A percentile compares a stretch with the other conserved stretches of the same genome.
Evolutionary conservation across 2,329 filamentous ascomycete species (phyloP).

Genomic region (Camillea tinctor): DNA sequence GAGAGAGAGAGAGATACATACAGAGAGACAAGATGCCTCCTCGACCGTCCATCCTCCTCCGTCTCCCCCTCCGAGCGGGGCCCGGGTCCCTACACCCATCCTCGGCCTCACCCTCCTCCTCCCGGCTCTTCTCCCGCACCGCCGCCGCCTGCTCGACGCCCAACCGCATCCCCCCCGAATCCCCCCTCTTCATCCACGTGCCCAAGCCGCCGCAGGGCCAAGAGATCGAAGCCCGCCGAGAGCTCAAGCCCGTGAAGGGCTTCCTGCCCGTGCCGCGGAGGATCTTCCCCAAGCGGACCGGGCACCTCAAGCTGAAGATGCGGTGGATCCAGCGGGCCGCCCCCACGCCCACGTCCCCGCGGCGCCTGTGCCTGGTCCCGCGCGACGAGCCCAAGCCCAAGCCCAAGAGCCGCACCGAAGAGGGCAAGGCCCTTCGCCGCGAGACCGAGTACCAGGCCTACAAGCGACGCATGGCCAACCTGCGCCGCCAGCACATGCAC

Average conservation of each 20-base stretch:
- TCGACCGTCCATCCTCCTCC: conserved; percentile 13
- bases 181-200: conserved; percentile 81
- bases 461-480: conserved; percentile 71
- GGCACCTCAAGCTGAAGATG: conserved; percentile 58
- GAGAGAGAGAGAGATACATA: too few species aligned
- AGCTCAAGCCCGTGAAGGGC: conserved; percentile 63
- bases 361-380: too few species aligned
- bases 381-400: conserved; percentile 23
- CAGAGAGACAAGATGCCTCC: conserved; percentile 17
- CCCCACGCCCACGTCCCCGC: conserved; percentile 46
- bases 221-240: conserved; percentile 32
- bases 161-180: conserved; percentile 73
- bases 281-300: conserved; percentile 64
- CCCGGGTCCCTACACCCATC: too few species aligned
- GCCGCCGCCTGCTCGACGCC: conserved; percentile 33
- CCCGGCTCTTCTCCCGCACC: conserved; percentile 47
- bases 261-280: conserved; percentile 79
- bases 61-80: conserved; percentile 2
- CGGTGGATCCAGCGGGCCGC: conserved; percentile 62
- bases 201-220: conserved; percentile 73
- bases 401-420: conserved; percentile 32
- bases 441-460: conserved; percentile 48
- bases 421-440: background rate
- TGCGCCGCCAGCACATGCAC: conserved; percentile 69
- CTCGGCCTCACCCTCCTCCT: background rate